Evolutionary conservation across 108 stramenopile species (phyloP), one percentile per base, ranked within the genome.

Genomic region (Parietichytrium sp.): DNA sequence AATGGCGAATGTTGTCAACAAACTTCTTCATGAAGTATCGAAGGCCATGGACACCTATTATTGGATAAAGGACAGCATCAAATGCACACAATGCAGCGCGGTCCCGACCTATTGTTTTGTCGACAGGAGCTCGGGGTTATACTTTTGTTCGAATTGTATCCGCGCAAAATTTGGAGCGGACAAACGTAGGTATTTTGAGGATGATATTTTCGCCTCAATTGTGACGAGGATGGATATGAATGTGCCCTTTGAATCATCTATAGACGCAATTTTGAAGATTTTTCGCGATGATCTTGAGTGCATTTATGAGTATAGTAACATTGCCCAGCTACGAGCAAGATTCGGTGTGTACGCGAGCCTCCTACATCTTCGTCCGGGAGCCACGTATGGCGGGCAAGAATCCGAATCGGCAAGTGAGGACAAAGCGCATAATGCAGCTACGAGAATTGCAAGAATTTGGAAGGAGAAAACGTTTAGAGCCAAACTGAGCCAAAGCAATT

Each of bases 221-320:
- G 16, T 38, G 10, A 12, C 61, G 10, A 33, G 61, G 38, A 33
- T 72, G 10, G 61, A 72, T 6, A 72, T 72, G 61, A 72, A 72
- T 25, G 61, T 16, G 1, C n/a, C 61, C 10, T 72, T 72, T 20
- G 61, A 72, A 25, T 33, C 61, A 25, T 33, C 61, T 6, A 72
- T 72, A 42, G 61, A 72, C 6, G 61, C 61, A n/a, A 42, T 72
- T 8, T 25, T 72, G 20, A 72, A 72, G 25, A 72, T 72, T n/a
- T 3, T 72, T 6, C 61, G 61, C 61, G 61, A 72, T 45, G 61
- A 72, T 25, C 12, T 72, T 8, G 6, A 16, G 2, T 33, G 42
- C 61, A 20, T 72, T 6, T 10, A 18, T 33, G n/a, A n/a, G n/a
- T 42, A 2, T 6, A 42, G 45, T 10, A 13, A 33, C 15, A 72